Conservation (phyloP, 805 yeast species). For the Candida broadrunensis region DNA sequence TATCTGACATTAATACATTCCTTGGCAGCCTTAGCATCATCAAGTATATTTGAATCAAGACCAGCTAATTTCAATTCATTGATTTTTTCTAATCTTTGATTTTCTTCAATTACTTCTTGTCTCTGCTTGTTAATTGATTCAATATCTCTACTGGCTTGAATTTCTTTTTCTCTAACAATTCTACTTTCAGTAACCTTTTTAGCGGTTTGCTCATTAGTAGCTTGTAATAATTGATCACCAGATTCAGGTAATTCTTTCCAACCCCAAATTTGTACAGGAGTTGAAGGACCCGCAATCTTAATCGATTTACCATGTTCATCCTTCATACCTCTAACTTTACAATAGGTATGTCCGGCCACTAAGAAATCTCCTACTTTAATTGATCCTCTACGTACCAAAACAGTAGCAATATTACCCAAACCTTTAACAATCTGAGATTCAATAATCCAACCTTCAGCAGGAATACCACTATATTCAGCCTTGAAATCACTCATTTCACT, state of each 20-base stretch:
- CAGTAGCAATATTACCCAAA: conserved; percentile 82
- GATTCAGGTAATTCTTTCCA: conserved; percentile 94
- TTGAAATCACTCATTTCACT: conserved; percentile 81
- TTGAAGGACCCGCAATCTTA: conserved; percentile 74
- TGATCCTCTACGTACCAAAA: conserved; percentile 76
- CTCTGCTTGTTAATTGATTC: conserved; percentile 70
- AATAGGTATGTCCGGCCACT: conserved; percentile 84
- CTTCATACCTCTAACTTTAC: conserved; percentile 75
- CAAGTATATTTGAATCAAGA: conserved; percentile 47
- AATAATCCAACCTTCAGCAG: conserved; percentile 82
- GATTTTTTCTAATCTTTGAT: conserved; percentile 49
- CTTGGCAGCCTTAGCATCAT: conserved; percentile 21
- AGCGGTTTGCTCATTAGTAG: conserved; percentile 69
- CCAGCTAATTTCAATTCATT: conserved; percentile 64
- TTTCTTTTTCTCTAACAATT: conserved; percentile 46
- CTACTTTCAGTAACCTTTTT: conserved; percentile 73
- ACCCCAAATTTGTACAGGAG: conserved; percentile 88
- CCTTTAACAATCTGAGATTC: conserved; percentile 84
- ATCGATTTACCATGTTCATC: conserved; percentile 69
- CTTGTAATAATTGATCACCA: conserved; percentile 81
- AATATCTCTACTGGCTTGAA: conserved; percentile 61
- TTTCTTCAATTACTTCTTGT: conserved; percentile 49
- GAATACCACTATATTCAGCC: conserved; percentile 50
- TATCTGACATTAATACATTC: conserved; percentile 43
- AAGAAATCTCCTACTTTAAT: conserved; percentile 66